These are phyloP conservation scores for Aureobasidium sp. DNA, from an alignment of 2,329 filamentous ascomycete genomes.

Conservation along the genomic window DNA sequence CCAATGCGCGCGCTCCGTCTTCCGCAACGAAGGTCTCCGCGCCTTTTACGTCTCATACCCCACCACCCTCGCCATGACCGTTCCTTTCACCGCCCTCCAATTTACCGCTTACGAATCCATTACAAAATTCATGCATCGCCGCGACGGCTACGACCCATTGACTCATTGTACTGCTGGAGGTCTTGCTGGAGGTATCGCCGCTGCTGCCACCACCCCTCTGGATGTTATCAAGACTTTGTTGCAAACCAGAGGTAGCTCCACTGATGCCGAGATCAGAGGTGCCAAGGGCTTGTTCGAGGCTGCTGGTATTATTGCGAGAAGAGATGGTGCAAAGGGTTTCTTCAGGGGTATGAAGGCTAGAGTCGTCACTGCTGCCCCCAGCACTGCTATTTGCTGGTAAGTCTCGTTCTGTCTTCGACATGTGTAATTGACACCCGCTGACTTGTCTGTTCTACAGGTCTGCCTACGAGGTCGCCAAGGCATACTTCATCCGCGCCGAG, in stretches of 20 bases:
- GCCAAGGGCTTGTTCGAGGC: conserved; percentile 86
- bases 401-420: conserved; percentile 29
- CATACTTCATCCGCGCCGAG: conserved; percentile 63
- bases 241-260: conserved; percentile 89
- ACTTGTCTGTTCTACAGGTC: conserved; percentile 48
- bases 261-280: conserved; percentile 83
- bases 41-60: conserved; percentile 99
- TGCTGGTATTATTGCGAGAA: conserved; percentile 81
- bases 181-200: conserved; percentile 92
- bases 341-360: conserved; percentile 93
- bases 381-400: conserved; percentile 99
- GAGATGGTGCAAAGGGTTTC: conserved; percentile 89
- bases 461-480: conserved; percentile 74
- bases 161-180: conserved; percentile 96
- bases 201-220: conserved; percentile 93
- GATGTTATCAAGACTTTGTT: conserved; percentile 99
- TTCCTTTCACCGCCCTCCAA: conserved; percentile 96
- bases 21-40: conserved; percentile 84
- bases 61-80: conserved; percentile 98
- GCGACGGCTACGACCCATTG: conserved; percentile 86
- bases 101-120: conserved; percentile 99
- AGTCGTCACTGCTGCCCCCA: conserved; percentile 97
- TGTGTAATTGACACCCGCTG: conserved; percentile 20
- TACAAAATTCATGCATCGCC: conserved; percentile 88
- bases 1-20: conserved; percentile 90